Base-by-base conservation (phyloP, 495 filamentous ascomycete genomes). In the Gamarada debralockiae region DNA sequence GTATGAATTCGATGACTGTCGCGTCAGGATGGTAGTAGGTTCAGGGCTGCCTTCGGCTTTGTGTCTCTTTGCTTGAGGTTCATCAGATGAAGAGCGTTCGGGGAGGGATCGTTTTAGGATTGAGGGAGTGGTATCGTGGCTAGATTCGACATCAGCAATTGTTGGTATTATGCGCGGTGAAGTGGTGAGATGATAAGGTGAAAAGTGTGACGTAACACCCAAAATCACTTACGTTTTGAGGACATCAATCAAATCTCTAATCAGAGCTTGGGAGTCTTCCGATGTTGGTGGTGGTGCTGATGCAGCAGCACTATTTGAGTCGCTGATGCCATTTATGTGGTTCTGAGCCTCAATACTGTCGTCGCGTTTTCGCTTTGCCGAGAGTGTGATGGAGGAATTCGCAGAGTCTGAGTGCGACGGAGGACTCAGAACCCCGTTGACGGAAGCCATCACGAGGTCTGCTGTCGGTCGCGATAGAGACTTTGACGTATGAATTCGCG, bases 281-380 rank as follows among this genome's bases (percentile, higher is more conserved):
- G 31, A 13, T 1, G 55, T 51, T 29, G 15, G 13, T 5, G 15
- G 13, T 5, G n/a, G 3, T 15, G n/a, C 49, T 37, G 52, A 22
- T 39, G 50, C 21, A 27, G 1, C 43, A 17, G 58, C 29, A n/a
- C 53, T 59, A 60, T 67, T 69, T 5, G 58, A 50, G 18, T 48
- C 50, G 25, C 53, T 43, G 54, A 40, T 29, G 58, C 49, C 53
- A 62, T 69, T 65, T 54, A 57, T 34, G 20, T 51, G 23, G 39
- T 43, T 40, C 13, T 63, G 38, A 23, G 13, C 13, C 14, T 71
- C 70, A 50, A 73, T 70, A 57, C 54, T 69, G 9, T 70, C 54
- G 60, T 77, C 78, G 71, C 76, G 78, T 66, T 81, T 81, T 60
- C 78, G 73, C 69, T 81, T 81, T 64, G 69, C 68, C 40, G 74